phyloP scores from a whole-genome alignment of 164 flowering plant genomes.

The Magnolia kwangsiensis region DNA sequence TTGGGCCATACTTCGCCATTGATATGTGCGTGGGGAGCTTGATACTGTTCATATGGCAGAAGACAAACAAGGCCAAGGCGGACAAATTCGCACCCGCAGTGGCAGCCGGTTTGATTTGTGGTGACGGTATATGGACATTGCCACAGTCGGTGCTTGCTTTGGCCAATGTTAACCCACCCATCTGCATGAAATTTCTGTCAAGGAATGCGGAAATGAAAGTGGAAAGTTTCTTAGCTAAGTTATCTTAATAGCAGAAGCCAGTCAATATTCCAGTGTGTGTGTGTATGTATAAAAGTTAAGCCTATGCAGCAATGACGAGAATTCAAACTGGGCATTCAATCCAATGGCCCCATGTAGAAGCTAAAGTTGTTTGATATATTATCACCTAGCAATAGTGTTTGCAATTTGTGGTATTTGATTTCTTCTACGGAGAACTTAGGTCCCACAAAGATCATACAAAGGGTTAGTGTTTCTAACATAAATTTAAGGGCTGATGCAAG shows the following conservation, averaged over 20 bases:
- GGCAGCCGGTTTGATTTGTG: constrained; percentile 57
- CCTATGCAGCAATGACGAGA: background rate
- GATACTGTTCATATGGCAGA: constrained; percentile 39
- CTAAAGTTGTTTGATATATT: too few relatives aligned
- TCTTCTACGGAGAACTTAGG: too few relatives aligned
- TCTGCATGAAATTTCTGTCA: constrained; percentile 48
- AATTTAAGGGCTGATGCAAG: too few relatives aligned
- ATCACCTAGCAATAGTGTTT: too few relatives aligned
- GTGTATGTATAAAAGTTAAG: background rate
- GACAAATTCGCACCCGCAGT: constrained; percentile 46
- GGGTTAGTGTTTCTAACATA: too few relatives aligned
- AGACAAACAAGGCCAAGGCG: constrained; percentile 40
- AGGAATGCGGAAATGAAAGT: constrained; percentile 23
- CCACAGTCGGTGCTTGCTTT: constrained; percentile 47
- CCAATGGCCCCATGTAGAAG: too few relatives aligned
- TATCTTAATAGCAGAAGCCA: background rate
- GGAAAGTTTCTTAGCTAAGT: constrained; percentile 27
- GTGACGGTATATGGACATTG: constrained; percentile 55
- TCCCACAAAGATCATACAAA: too few relatives aligned
- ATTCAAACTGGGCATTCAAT: background rate
- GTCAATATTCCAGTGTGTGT: too few relatives aligned
- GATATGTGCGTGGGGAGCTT: constrained; percentile 53
- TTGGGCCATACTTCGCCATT: constrained; percentile 40
- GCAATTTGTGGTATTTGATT: too few relatives aligned
- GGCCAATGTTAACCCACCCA: constrained; percentile 40